phyloP scores from a whole-genome alignment of 495 filamentous ascomycete genomes.

The Poronia punctata region DNA sequence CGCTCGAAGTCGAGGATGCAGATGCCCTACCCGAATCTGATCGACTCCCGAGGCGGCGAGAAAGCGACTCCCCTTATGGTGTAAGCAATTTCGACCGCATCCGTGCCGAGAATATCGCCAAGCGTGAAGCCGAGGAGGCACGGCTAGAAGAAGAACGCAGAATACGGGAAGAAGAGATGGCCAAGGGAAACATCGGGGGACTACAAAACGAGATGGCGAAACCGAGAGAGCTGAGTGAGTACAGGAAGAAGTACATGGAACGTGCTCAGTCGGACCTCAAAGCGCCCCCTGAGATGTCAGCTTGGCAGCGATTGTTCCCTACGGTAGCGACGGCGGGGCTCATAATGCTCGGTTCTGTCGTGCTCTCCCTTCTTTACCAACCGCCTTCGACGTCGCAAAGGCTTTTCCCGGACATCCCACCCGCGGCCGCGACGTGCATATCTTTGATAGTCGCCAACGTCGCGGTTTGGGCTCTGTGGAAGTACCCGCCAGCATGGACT shows the following conservation, averaged over 20 bases:
- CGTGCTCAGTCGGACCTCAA: slow-evolving; percentile 35
- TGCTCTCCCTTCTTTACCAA: slow-evolving; percentile 54
- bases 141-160: slow-evolving; percentile 36
- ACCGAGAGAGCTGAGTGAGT: slow-evolving; percentile 26
- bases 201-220: slow-evolving; percentile 33
- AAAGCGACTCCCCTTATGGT: slow-evolving; percentile 36
- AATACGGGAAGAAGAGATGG: slow-evolving; percentile 46
- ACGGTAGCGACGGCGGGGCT: slow-evolving; percentile 50
- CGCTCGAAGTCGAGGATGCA: slow-evolving; percentile 52
- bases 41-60: slow-evolving; percentile 10
- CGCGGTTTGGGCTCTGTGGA: slow-evolving; percentile 57
- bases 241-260: slow-evolving; percentile 29
- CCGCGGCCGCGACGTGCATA: slow-evolving; percentile 69
- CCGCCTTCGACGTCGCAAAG: slow-evolving; percentile 52
- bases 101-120: slow-evolving; percentile 36
- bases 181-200: slow-evolving; percentile 44
- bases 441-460: slow-evolving; percentile 61
- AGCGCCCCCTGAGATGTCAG: slow-evolving; percentile 41
- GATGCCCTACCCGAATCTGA: slow-evolving; percentile 17
- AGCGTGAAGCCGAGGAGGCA: slow-evolving; percentile 29
- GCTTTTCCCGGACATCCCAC: slow-evolving; percentile 67
- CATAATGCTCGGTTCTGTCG: slow-evolving; percentile 42
- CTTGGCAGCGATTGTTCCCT: slow-evolving; percentile 57
- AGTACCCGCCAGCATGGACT: slow-evolving; percentile 60
- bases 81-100: slow-evolving; percentile 42